phyloP scores from a whole-genome alignment of 139 green algal genomes.

The Chlamydomonas schloesseri region DNA sequence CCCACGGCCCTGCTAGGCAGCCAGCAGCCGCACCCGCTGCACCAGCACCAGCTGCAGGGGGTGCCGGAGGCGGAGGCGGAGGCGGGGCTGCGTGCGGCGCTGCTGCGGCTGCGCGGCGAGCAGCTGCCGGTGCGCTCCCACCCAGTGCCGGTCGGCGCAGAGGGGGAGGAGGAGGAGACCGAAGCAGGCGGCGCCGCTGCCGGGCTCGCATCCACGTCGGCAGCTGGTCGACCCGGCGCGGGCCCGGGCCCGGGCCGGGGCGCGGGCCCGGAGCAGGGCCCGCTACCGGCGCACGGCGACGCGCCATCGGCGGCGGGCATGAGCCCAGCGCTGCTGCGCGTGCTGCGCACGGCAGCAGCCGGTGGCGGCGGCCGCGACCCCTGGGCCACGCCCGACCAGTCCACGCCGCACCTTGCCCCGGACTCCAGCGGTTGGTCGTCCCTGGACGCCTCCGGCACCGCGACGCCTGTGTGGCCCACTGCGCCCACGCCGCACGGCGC shows the following conservation, averaged over 20 bases:
- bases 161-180: too few relatives aligned
- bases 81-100: too few relatives aligned
- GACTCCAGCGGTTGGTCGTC: neutral
- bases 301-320: too few relatives aligned
- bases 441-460: neutral
- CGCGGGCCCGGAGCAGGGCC: too few relatives aligned
- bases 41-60: too few relatives aligned
- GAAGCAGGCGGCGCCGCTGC: neutral
- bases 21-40: too few relatives aligned
- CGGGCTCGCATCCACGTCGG: neutral
- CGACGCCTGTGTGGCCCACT: constrained; percentile 4
- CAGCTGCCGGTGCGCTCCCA: neutral
- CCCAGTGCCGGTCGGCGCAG: neutral
- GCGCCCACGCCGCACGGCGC: neutral
- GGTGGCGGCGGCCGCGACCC: neutral
- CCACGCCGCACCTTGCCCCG: neutral
- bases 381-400: neutral
- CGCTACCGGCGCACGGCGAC: too few relatives aligned
- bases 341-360: neutral
- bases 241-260: too few relatives aligned
- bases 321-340: neutral
- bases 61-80: too few relatives aligned
- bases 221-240: too few relatives aligned
- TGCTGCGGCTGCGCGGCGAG: neutral
- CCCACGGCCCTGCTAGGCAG: too few relatives aligned